Base-by-base conservation (phyloP, 2,329 filamentous ascomycete genomes). In the Alternaria incomplexa region DNA sequence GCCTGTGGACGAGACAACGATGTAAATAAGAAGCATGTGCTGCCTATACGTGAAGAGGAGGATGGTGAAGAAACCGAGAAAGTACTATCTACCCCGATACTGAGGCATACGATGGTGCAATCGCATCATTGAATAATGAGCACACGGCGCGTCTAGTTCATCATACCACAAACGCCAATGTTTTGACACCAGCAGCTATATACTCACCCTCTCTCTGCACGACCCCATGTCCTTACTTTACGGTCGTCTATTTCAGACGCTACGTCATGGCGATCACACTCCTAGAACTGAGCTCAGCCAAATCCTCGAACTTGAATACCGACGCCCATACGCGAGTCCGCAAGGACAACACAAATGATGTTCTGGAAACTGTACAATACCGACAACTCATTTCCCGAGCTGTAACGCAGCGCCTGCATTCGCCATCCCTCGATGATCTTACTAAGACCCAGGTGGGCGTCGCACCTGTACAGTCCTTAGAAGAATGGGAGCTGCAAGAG, bases 381-480 rank as follows among this genome's bases (percentile, higher is more conserved):
- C 57, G 70, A 50, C 66, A 67, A n/a, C 66, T 72, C 44, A 45
- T 71, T 13, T 72, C 68, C 3, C 52, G 65, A 8, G 66, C 56
- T 1, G 36, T 48, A 26, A 72, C 70, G 2, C 70, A 72, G 45
- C 63, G 65, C 10, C 28, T 71, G 5, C 65, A 69, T n/a, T 63
- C 58, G 4, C 48, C 63, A 6, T 59, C 59, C 2, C 58, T 61
- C n/a, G 56, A 58, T 1, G 17, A 45, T 2, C n/a, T 52, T 5
- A 28, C 32, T 0, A 22, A n/a, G 30, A 52, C 20, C 6, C 9
- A 36, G 15, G 17, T 5, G 48, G 20, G 20, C 12, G 3, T 5
- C 6, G 11, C 5, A 36, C 8, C 23, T 5, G 30, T 15, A 15
- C 20, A 28, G 3, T 22, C 43, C 12, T 3, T 47, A 20, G 12